phyloP scores from a whole-genome alignment of 78 protist genomes.

The Cavenderia fasciculata region DNA sequence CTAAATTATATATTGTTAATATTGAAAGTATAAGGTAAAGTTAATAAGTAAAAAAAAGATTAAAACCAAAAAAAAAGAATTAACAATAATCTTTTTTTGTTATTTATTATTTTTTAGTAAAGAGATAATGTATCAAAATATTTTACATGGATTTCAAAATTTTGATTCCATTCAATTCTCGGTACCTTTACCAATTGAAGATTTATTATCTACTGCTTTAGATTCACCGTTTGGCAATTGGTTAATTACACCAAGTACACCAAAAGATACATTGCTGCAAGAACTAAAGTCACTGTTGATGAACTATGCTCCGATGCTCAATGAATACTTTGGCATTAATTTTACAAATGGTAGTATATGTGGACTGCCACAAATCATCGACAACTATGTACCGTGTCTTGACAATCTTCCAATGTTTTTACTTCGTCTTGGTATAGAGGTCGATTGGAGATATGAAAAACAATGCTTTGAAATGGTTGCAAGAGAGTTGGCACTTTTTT shows the following conservation, averaged over 20 bases:
- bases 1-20: conserved; percentile 62
- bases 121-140: conserved; percentile 63
- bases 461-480: conserved; percentile 77
- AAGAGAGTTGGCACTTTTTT: conserved; percentile 53
- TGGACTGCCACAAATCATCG: conserved; percentile 79
- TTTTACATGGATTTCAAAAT: conserved; percentile 23
- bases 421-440: conserved; percentile 73
- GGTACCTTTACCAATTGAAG: conserved; percentile 6
- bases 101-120: conserved; percentile 12
- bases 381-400: conserved; percentile 85
- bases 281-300: conserved; percentile 8
- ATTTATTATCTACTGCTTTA: background rate
- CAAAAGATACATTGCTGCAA: conserved; percentile 50
- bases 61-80: background rate
- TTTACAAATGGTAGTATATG: conserved; percentile 24
- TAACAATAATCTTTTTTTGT: background rate
- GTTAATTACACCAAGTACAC: conserved; percentile 43
- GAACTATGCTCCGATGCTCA: conserved; percentile 42
- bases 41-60: background rate
- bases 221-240: conserved; percentile 67
- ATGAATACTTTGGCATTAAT: conserved; percentile 77
- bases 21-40: conserved; percentile 41
- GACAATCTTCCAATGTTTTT: conserved; percentile 75
- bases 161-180: conserved; percentile 57
- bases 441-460: conserved; percentile 83